Base-by-base conservation (phyloP, 2,329 filamentous ascomycete species). In the Penicillium sclerotiorum region DNA sequence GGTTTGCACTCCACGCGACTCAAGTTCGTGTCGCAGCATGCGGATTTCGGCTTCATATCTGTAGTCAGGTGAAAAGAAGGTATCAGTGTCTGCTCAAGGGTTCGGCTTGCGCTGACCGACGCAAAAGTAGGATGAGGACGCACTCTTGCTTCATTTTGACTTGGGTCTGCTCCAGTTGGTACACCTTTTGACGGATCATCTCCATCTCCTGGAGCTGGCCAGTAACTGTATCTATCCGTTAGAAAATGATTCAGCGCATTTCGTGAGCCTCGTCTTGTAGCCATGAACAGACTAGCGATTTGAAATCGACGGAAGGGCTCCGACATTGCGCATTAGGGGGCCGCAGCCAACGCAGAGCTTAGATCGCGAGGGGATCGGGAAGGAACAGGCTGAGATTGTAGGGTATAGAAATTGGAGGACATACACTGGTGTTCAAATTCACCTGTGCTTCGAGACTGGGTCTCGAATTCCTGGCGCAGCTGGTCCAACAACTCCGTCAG, bases 1-100 rank as follows among this genome's bases (percentile, higher is more conserved):
- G 32, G 78, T 71, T 56, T 82, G 80, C 17, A 85, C 84, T 53
- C 85, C 85, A 61, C 85, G 82, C 60, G 81, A 79, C 67, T 89
- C 92, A 44, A 99, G 85, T 73, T 97, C 93, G 66, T 91, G 89
- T 68, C 90, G 89, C 62, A 99, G 82, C 65, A 88, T 83, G 58
- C 82, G 79, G 53, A 97, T 88, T 67, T 97, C 91, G 59, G 95
- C 90, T 68, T 99, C 94, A 68, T 97, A 97, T 68, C 93, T 97
- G 64, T 20, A 47, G n/a, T n/a, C n/a, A n/a, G n/a, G n/a, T n/a
- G 5, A 25, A 15, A 15, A 33, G 30, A 27, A 25, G 43, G 3
- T 27, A 51, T 69, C 41, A 67, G 59, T n/a, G n/a, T n/a, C n/a
- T n/a, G n/a, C n/a, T n/a, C n/a, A n/a, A n/a, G n/a, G n/a, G n/a